Evolutionary conservation across 495 filamentous ascomycete species (phyloP), one percentile per base, ranked within the genome.

Genomic region (Aspergillus sclerotioniger): DNA sequence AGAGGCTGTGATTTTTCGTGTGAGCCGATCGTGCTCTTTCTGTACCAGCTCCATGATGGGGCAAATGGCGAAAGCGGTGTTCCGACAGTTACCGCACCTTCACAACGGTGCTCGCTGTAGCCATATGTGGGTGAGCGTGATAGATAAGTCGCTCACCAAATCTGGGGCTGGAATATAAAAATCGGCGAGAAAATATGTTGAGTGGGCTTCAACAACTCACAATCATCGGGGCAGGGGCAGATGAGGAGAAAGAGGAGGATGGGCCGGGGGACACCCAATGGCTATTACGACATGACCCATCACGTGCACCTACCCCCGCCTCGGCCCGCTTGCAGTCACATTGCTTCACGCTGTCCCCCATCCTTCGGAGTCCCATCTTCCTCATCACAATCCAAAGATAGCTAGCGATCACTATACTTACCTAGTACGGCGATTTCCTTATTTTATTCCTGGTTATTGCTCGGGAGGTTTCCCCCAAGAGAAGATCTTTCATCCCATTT

Each of bases 11-110:
- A 82, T 77, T 62, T 80, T 83, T 68, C 81, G 85, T 57, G 75
- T 77, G n/a, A 95, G 80, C 63, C 84, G 80, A 46, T 85, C 82
- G 55, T 91, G 81, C 60, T 93, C 91, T 60, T 84, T 82, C 63
- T 90, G 79, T 35, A 96, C 83, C 15, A 76, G 70, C 47, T 91
- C 87, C 88, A 91, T 92, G 61, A 47, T 45, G 44, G 52, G 56
- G 6, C 60, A 51, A 63, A 64, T 44, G 16, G 41, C 31, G 21
- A 54, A 56, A 56, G 61, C 61, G 61, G 57, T 59, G 59, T 57
- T 25, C 56, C 55, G 32, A 57, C 53, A 56, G 57, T 62, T 68
- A 76, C 70, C 67, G 66, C 60, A 56, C 53, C 44, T 61, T 63
- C 25, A 51, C 39, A 44, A 46, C 45, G 25, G 28, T 12, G n/a